A percentile compares a stretch with the other conserved stretches of the same genome.
Conservation (phyloP, 1,284 basidiomycete species). For the Melanopsichium pennsylvanicum region DNA sequence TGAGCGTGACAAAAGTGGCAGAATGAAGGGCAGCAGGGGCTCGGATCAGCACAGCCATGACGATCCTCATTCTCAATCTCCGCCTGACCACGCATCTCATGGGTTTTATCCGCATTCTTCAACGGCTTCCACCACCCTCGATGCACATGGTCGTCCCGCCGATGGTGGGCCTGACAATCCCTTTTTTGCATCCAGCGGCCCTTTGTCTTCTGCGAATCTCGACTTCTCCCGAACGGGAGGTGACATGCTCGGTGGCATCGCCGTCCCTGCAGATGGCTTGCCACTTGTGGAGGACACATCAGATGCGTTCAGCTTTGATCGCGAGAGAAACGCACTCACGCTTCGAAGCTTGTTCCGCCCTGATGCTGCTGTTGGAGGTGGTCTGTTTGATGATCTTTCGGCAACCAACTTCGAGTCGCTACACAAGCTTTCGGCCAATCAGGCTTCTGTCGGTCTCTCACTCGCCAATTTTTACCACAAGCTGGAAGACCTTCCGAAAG, state of each 20-base stretch:
- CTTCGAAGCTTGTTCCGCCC: conserved; percentile 29
- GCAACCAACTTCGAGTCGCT: conserved; percentile 53
- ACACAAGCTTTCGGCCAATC: conserved; percentile 40
- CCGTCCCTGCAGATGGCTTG: conserved; percentile 2
- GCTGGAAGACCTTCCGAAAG: conserved; percentile 56
- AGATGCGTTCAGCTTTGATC: conserved; percentile 34
- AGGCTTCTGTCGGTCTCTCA: conserved; percentile 17
- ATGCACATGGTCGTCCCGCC: conserved; percentile 6
- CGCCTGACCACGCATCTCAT: conserved; percentile 19
- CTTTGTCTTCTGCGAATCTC: conserved; percentile 2
- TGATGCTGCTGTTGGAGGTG: conserved; percentile 19
- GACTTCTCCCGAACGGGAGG: conserved; percentile 5
- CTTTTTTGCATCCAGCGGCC: not conserved
- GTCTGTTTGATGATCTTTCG: conserved; percentile 47
- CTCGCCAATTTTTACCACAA: conserved; percentile 50
- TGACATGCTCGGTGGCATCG: conserved; percentile 6
- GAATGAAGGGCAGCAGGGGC: conserved; percentile 12
- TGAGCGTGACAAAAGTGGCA: conserved; percentile 38
- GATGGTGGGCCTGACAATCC: not conserved
- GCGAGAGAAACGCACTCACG: conserved; percentile 28
- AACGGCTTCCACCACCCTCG: conserved; percentile 16
- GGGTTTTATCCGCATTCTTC: conserved; percentile 7
- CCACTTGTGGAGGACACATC: conserved; percentile 9
- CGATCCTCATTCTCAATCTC: conserved; percentile 30
- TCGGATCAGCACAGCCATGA: conserved; percentile 18